A percentile compares a stretch with the other conserved stretches of the same genome.
Evolutionary conservation across 2,329 filamentous ascomycete species (phyloP).

Genomic region (Fusarium sp.): DNA sequence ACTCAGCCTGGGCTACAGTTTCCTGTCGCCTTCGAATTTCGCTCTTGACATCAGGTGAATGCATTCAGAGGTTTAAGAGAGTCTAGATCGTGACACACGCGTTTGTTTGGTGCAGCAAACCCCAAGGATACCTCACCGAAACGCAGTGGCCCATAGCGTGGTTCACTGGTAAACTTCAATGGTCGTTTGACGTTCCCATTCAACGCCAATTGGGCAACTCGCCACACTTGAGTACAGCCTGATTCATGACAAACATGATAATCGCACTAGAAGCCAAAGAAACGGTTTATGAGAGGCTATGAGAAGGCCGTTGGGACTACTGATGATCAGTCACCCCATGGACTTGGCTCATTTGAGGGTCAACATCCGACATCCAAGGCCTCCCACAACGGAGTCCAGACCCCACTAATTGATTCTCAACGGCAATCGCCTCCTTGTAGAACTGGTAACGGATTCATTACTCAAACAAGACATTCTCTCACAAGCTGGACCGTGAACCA

Average conservation of each 20-base stretch:
- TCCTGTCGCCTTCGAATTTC: not conserved
- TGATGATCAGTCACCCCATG: constrained; percentile 3
- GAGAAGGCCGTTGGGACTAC: constrained; percentile 4
- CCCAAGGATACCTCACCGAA: not conserved
- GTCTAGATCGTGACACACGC: not conserved
- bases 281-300: not conserved
- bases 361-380: constrained; percentile 3
- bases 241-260: constrained; percentile 6
- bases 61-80: not conserved
- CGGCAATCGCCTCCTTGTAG: not conserved
- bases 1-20: not conserved
- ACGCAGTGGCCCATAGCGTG: not conserved
- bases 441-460: not conserved
- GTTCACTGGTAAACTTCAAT: not conserved
- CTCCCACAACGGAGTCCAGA: not conserved
- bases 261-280: constrained; percentile 2
- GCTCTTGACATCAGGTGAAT: not conserved
- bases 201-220: not conserved
- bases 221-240: constrained; percentile 1
- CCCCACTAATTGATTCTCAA: not conserved
- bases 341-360: constrained; percentile 15
- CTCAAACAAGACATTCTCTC: not conserved
- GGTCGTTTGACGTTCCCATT: not conserved
- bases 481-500: not conserved
- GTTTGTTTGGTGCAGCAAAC: not conserved